Conservation (phyloP, 1,284 basidiomycete species). For the Coriolopsis trogii region DNA sequence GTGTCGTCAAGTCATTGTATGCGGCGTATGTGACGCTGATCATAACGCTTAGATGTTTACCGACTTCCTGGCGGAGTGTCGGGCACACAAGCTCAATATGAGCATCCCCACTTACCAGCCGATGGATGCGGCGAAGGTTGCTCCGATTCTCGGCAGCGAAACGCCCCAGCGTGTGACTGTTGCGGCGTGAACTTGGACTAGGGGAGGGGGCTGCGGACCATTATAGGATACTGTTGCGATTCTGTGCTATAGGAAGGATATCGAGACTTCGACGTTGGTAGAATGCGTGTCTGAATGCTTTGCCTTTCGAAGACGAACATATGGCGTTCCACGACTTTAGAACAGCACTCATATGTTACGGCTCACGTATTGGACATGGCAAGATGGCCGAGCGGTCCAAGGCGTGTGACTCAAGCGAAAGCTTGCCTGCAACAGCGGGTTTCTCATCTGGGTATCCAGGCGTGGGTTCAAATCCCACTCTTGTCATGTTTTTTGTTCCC, state of each 20-base stretch:
- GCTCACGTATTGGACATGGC: conserved; percentile 2
- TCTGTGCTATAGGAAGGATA: neutral
- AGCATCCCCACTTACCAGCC: conserved; percentile 22
- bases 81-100: conserved; percentile 49
- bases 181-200: conserved; percentile 21
- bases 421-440: conserved; percentile 22
- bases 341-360: neutral
- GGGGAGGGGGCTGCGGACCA: neutral
- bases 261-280: neutral
- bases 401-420: conserved; percentile 28
- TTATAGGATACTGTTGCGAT: neutral
- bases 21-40: neutral
- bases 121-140: conserved; percentile 31
- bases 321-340: neutral
- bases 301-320: neutral
- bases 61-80: conserved; percentile 85
- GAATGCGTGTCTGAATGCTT: neutral
- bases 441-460: conserved; percentile 27
- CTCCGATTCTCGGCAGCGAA: conserved; percentile 13
- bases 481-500: conserved; percentile 20
- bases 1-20: too few relatives aligned
- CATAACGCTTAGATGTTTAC: conserved; percentile 76
- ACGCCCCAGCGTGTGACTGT: conserved; percentile 33
- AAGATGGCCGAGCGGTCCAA: conserved; percentile 27
- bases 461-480: conserved; percentile 26